Evolutionary conservation across 2,329 filamentous ascomycete genomes (phyloP), one percentile per base, ranked within the genome.

Genomic region (Penicillium sp.): DNA sequence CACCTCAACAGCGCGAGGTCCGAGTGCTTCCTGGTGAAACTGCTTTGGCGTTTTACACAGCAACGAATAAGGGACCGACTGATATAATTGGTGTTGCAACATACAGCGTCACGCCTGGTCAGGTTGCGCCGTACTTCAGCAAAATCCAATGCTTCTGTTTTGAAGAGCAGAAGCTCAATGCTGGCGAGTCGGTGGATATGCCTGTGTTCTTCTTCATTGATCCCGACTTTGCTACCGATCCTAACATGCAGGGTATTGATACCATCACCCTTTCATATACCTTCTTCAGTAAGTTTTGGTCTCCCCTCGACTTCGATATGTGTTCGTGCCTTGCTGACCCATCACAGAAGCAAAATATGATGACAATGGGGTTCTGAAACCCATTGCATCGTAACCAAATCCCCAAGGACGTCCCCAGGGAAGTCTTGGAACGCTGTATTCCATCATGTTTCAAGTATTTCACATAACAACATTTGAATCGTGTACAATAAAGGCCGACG

Each of bases 111-210:
- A 97, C 93, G 3, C 94, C 94, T 0, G 94, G 86, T 3, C 94
- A 99, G 76, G 92, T 96, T 42, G 93, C 94, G 41, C 92, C 91
- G 1, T 99, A 99, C 74, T 99, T 99, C 71, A 95, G 90, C 83
- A 99, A 99, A 83, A 99, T 99, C 43, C 94, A 99, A 75, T 99
- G 94, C 71, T 99, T 99, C 75, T 99, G 94, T 75, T 99, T 99
- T 67, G 94, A 99, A 78, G 93, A 92, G 72, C 94, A 99, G 81
- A 83, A 95, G 57, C 76, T 99, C 61, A 93, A 94, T 70, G 92
- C 92, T 5, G 92, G 93, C 42, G 95, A 99, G 81, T 94, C 92
- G 42, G 94, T 99, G 50, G 94, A 99, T 73, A 99, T 99, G 95
- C 95, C 94, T 0, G 95, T 99, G 0, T 99, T 99, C 75, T 99